Conservation (phyloP, 2,329 filamentous ascomycete species). For the Aspergillus versicolor region DNA sequence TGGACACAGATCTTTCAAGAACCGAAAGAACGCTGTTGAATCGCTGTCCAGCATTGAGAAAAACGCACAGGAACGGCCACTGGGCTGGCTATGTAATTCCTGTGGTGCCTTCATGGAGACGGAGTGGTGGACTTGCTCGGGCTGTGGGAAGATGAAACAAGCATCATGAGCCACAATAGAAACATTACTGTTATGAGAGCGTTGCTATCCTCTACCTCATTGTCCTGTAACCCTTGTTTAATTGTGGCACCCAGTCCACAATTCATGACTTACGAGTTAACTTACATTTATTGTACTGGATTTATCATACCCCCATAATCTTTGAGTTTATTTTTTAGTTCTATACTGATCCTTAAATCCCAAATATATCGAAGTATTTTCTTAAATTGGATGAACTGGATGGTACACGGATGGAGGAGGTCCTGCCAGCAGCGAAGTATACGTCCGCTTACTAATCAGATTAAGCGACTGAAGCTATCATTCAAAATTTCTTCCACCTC, state of each 20-base stretch:
- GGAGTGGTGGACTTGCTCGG: conserved; percentile 64
- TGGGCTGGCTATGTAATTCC: conserved; percentile 59
- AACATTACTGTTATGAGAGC: neutral
- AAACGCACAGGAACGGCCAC: conserved; percentile 45
- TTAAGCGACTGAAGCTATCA: conserved; percentile 2
- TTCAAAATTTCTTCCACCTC: neutral
- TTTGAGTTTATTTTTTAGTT: neutral
- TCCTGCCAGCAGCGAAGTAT: neutral
- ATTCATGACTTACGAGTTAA: neutral
- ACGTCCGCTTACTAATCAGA: neutral
- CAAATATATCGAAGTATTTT: neutral
- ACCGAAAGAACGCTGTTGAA: conserved; percentile 35
- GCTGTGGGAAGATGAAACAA: conserved; percentile 60
- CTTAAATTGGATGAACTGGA: neutral
- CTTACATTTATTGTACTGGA: neutral
- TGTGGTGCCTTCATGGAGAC: conserved; percentile 65
- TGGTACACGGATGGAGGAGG: no score
- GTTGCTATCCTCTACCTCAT: neutral
- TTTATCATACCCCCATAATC: neutral
- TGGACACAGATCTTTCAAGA: conserved; percentile 27
- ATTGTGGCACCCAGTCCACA: neutral
- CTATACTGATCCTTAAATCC: neutral
- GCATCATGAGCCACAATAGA: conserved; percentile 37
- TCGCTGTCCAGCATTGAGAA: conserved; percentile 39
- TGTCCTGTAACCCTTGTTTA: neutral